phyloP scores from a whole-genome alignment of 2,329 filamentous ascomycete genomes.

The Paecilomyces sp. region DNA sequence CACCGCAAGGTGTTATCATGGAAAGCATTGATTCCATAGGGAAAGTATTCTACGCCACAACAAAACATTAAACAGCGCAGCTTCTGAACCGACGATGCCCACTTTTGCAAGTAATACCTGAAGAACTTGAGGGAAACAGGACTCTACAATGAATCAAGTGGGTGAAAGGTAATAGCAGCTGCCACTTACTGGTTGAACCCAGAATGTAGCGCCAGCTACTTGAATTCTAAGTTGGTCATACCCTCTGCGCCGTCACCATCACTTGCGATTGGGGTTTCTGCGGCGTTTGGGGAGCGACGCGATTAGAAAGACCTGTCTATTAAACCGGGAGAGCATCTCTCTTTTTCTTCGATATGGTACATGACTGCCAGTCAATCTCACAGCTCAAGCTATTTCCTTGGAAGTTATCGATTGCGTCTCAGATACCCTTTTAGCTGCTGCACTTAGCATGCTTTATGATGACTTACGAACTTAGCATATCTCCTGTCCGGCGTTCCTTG shows the following conservation, averaged over 20 bases:
- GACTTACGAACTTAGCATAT: neutral
- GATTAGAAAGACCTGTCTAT: neutral
- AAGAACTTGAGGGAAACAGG: too few relatives aligned
- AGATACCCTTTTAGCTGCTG: neutral
- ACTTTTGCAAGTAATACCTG: too few relatives aligned
- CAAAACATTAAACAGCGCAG: neutral
- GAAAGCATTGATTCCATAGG: neutral
- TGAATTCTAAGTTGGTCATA: neutral
- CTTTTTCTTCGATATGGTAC: neutral
- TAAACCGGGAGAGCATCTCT: neutral
- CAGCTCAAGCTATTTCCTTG: neutral
- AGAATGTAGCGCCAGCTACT: too few relatives aligned
- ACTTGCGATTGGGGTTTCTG: neutral
- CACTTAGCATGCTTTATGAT: neutral
- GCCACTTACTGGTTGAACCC: too few relatives aligned
- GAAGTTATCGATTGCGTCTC: neutral
- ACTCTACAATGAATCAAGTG: too few relatives aligned
- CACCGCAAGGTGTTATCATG: neutral
- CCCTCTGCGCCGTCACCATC: neutral
- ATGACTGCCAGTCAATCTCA: neutral
- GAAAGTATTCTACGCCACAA: neutral
- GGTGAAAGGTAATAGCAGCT: too few relatives aligned
- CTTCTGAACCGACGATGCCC: too few relatives aligned
- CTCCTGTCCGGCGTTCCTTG: neutral
- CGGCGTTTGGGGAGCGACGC: neutral